Conservation (phyloP, 1,284 basidiomycete species). For the Puccinia coronata region DNA sequence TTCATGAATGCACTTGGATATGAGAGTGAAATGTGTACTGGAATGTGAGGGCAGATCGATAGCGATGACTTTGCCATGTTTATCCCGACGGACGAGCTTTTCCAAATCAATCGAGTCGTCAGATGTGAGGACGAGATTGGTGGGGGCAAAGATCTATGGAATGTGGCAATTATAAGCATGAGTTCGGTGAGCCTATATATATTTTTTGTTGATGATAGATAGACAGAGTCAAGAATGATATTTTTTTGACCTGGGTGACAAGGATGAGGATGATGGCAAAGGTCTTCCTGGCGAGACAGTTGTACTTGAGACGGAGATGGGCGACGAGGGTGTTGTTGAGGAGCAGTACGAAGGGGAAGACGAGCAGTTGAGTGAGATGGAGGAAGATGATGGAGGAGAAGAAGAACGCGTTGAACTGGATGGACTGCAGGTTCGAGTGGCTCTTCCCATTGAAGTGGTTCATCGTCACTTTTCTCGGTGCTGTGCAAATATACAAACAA, state of each 20-base stretch:
- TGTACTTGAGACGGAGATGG: constrained; percentile 6
- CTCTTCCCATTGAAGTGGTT: background rate
- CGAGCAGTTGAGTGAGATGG: constrained; percentile 33
- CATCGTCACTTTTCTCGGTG: too few relatives aligned
- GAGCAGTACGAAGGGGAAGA: constrained; percentile 28
- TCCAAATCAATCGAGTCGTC: constrained; percentile 27
- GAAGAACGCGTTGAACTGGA: constrained; percentile 34
- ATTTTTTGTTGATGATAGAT: background rate
- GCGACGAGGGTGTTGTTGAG: background rate
- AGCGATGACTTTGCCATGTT: constrained; percentile 3
- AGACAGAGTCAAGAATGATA: too few relatives aligned
- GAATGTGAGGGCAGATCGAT: constrained; percentile 33
- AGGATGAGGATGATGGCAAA: constrained; percentile 29
- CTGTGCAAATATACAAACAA: too few relatives aligned
- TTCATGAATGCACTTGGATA: background rate
- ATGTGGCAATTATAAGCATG: background rate
- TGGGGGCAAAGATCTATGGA: constrained; percentile 43
- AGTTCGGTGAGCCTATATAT: background rate
- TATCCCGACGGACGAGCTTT: background rate
- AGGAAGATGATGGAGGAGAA: constrained; percentile 13
- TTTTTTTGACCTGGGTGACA: constrained; percentile 32
- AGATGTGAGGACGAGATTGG: constrained; percentile 4
- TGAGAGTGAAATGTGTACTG: background rate
- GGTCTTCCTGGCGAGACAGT: constrained; percentile 30
- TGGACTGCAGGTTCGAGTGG: background rate